Evolutionary conservation across 1,139 yeast species (phyloP), one percentile per base, ranked within the genome.

Genomic region (Nakaseomyces bracarensis): DNA sequence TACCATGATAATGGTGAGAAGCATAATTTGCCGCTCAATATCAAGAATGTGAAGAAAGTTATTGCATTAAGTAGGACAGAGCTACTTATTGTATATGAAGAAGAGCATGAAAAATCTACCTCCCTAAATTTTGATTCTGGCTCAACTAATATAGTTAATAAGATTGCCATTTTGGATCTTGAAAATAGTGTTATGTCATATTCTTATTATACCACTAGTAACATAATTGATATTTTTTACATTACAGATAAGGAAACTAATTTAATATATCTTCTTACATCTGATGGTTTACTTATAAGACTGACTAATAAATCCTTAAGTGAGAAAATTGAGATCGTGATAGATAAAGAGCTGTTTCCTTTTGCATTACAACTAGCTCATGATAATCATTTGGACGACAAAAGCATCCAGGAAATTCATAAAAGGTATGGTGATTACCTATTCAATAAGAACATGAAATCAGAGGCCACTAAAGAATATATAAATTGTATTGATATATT

Each of bases 221-320:
- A 79, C 11, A 70, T 82, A 1, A 68, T 74, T 14, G 77, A 76
- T 25, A 68, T 80, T 0, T 49, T 56, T 16, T 27, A 41, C 3
- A 74, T 82, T 45, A 60, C 63, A 23, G 64, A 75, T 51, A 74
- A 81, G 74, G 72, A 67, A 21, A 77, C 74, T 42, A 20, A 36
- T 4, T 38, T 45, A 10, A 55, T 83, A 9, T 79, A 70, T 51
- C 64, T 85, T 13, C 62, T 89, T 13, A 76, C 87, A 2, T 67
- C 80, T 1, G 95, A 87, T 58, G 96, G 96, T 0, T 64, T 82
- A 4, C 64, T 91, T 5, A 79, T 82, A 55, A 73, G 72, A 47
- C 62, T 87, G 21, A 77, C 72, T 39, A 95, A 85, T 58, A 82
- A 81, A 54, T 67, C 79, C 0, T 59, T 82, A 5, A 68, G 73